Conservation (phyloP, 768 basidiomycete species). For the Lentinula aciculospora region DNA sequence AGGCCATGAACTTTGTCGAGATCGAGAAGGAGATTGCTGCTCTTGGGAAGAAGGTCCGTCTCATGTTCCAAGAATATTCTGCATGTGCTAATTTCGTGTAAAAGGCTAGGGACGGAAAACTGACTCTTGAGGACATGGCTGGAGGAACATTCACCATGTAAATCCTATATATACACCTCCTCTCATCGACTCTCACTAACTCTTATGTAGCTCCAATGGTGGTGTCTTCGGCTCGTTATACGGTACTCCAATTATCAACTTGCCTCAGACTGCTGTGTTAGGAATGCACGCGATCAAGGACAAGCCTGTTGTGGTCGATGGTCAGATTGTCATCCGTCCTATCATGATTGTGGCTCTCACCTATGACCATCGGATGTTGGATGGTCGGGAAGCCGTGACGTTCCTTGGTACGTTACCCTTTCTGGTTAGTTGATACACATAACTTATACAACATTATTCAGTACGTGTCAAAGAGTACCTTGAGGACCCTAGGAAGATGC, state of each 20-base stretch:
- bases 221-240: conserved; percentile 95
- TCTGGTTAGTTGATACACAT: background rate
- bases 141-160: conserved; percentile 99
- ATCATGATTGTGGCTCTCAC: conserved; percentile 95
- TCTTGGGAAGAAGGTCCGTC: conserved; percentile 72
- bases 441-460: conserved; percentile 19
- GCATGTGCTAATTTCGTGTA: background rate
- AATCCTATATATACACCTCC: conserved; percentile 19
- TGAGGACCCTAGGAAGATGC: conserved; percentile 92
- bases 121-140: conserved; percentile 97
- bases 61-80: background rate
- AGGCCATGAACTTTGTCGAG: conserved; percentile 78
- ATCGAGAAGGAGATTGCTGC: conserved; percentile 91
- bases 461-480: conserved; percentile 92
- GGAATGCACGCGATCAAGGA: conserved; percentile 96
- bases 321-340: conserved; percentile 93
- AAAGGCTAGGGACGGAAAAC: conserved; percentile 78
- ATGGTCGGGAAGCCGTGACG: conserved; percentile 93
- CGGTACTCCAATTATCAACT: conserved; percentile 98
- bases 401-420: conserved; percentile 76
- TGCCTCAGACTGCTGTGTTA: conserved; percentile 91
- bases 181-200: background rate
- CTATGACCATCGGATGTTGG: conserved; percentile 93
- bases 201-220: conserved; percentile 76
- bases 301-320: conserved; percentile 83